Conservation (phyloP, 768 basidiomycete species). For the Termitomyces sp. region DNA sequence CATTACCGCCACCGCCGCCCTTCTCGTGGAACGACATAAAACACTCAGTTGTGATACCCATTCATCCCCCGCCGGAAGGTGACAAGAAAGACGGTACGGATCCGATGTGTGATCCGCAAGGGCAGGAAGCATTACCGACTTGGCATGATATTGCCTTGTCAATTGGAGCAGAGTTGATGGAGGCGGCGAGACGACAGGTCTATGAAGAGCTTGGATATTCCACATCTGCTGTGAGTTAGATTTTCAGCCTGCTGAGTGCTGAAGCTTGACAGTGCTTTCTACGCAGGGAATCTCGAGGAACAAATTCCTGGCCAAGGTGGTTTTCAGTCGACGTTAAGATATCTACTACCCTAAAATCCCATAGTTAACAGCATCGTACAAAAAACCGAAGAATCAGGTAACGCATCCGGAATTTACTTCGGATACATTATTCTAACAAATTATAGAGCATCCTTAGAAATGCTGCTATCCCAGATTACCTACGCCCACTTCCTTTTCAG, state of each 20-base stretch:
- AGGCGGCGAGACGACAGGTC: slow-evolving; percentile 65
- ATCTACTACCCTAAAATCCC: slow-evolving; percentile 4
- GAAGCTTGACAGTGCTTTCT: not conserved
- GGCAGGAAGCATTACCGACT: slow-evolving; percentile 34
- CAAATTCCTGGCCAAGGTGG: slow-evolving; percentile 92
- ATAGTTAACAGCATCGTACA: slow-evolving; percentile 85
- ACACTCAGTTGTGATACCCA: slow-evolving; percentile 64
- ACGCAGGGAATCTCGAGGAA: slow-evolving; percentile 83
- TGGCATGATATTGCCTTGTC: slow-evolving; percentile 95
- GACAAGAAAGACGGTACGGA: slow-evolving; percentile 8
- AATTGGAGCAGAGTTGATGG: slow-evolving; percentile 85
- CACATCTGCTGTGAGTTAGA: slow-evolving; percentile 73
- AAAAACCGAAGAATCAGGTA: slow-evolving; percentile 87
- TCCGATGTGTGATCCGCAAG: slow-evolving; percentile 1
- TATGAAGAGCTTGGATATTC: slow-evolving; percentile 77
- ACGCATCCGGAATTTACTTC: not conserved
- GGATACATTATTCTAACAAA: not conserved
- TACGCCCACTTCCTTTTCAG: slow-evolving; percentile 82
- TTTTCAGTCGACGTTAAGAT: not conserved
- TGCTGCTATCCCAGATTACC: slow-evolving; percentile 76
- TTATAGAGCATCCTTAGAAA: slow-evolving; percentile 79
- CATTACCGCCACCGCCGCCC: slow-evolving; percentile 67
- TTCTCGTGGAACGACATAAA: slow-evolving; percentile 58
- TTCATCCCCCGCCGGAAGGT: slow-evolving; percentile 29
- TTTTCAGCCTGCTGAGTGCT: not conserved